A percentile compares a stretch with the other conserved stretches of the same genome.
Conservation (phyloP, 768 basidiomycete genomes). For the Trametes maxima region DNA sequence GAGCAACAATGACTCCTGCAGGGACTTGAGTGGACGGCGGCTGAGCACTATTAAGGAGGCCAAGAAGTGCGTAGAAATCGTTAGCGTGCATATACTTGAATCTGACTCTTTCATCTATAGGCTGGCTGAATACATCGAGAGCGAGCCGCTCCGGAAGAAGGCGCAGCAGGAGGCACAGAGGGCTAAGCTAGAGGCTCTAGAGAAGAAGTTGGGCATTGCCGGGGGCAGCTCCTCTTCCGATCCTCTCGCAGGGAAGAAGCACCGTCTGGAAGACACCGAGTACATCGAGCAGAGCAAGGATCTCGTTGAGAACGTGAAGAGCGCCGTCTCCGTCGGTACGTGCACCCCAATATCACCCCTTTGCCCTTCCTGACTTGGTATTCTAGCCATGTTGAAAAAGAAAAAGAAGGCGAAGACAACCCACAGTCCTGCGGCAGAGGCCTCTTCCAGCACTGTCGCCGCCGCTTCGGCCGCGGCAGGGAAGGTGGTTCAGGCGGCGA, state of each 20-base stretch:
- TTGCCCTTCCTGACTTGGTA: conserved; percentile 20
- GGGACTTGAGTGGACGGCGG: conserved; percentile 88
- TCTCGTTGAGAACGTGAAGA: conserved; percentile 89
- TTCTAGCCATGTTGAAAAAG: conserved; percentile 68
- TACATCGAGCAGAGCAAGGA: conserved; percentile 91
- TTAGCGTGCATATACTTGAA: not conserved
- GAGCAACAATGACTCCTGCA: conserved; percentile 91
- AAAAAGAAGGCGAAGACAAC: conserved; percentile 65
- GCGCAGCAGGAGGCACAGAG: conserved; percentile 77
- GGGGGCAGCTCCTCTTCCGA: conserved; percentile 42
- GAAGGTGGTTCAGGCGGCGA: conserved; percentile 5
- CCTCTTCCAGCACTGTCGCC: conserved; percentile 13
- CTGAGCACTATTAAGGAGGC: conserved; percentile 96
- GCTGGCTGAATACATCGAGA: conserved; percentile 83
- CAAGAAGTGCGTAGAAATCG: conserved; percentile 64
- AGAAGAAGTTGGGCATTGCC: conserved; percentile 77
- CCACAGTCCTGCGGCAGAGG: conserved; percentile 23
- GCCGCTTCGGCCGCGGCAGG: not conserved
- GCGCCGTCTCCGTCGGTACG: conserved; percentile 83
- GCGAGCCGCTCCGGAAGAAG: conserved; percentile 78
- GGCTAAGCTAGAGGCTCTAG: conserved; percentile 82
- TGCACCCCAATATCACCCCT: conserved; percentile 24
- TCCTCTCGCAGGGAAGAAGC: conserved; percentile 72
- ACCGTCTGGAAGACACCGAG: conserved; percentile 89
- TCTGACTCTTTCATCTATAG: conserved; percentile 40